These are phyloP conservation scores for Rhodotorula babjevae DNA, from an alignment of 768 basidiomycete species.

Conservation along the genomic window DNA sequence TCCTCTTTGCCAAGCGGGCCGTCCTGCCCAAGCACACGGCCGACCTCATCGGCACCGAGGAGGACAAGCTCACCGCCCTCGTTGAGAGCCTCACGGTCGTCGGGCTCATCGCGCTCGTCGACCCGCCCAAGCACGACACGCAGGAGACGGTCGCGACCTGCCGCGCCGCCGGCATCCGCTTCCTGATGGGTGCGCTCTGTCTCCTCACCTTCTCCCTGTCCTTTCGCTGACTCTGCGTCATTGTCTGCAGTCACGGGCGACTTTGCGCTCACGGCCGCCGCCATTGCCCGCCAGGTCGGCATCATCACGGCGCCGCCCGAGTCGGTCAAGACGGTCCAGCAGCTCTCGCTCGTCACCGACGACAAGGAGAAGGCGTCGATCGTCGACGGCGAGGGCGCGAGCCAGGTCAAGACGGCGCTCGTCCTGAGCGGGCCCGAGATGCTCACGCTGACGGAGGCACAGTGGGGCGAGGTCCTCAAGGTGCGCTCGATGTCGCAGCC, in stretches of 20 bases:
- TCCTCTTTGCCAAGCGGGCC: conserved; percentile 56
- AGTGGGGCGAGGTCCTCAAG: conserved; percentile 45
- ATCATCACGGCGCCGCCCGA: conserved; percentile 49
- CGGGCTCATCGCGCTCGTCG: conserved; percentile 60
- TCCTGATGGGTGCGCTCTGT: conserved; percentile 52
- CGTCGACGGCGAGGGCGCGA: conserved; percentile 40
- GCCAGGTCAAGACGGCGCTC: conserved; percentile 42
- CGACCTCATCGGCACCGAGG: conserved; percentile 42
- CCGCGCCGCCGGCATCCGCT: conserved; percentile 57
- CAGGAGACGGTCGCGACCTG: conserved; percentile 51
- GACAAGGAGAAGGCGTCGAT: neutral
- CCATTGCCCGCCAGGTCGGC: conserved; percentile 61
- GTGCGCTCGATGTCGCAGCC: too few species aligned
- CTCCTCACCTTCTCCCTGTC: neutral
- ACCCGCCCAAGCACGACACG: conserved; percentile 59
- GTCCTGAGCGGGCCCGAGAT: conserved; percentile 50
- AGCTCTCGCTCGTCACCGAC: neutral
- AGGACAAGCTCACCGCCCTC: conserved; percentile 48
- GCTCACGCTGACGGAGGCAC: conserved; percentile 46
- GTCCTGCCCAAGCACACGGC: conserved; percentile 41
- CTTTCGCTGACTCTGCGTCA: neutral
- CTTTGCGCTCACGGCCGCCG: conserved; percentile 56
- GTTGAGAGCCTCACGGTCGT: conserved; percentile 55
- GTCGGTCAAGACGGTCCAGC: neutral
- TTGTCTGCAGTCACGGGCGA: conserved; percentile 53